Conservation (phyloP, 116 monocot genomes). For the Phalaenopsis hybrid region DNA sequence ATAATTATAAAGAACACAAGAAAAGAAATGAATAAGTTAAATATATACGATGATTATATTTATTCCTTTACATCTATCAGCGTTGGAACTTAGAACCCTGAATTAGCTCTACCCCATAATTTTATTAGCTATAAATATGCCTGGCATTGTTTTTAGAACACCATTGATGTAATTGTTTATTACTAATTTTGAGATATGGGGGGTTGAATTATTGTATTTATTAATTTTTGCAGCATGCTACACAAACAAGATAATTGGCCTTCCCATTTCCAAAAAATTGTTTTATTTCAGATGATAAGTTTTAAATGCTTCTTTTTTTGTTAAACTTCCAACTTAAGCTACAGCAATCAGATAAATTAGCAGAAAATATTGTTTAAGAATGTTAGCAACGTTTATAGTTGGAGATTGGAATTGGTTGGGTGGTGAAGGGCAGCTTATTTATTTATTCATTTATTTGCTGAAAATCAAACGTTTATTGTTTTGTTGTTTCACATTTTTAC, state of each 20-base stretch:
- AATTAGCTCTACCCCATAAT: too few species aligned
- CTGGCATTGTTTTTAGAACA: too few species aligned
- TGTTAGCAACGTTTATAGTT: not conserved
- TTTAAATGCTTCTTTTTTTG: not conserved
- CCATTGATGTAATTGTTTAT: too few species aligned
- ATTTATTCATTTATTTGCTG: too few species aligned
- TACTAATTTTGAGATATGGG: too few species aligned
- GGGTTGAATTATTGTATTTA: too few species aligned
- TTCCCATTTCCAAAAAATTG: not conserved
- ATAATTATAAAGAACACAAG: too few species aligned
- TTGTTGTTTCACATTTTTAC: not conserved
- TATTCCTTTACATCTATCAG: too few species aligned
- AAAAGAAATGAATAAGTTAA: too few species aligned
- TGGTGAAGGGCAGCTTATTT: not conserved
- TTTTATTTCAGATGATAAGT: not conserved
- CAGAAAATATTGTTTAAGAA: not conserved
- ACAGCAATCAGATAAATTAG: not conserved
- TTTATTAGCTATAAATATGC: too few species aligned
- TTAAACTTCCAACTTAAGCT: not conserved
- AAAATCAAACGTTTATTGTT: not conserved
- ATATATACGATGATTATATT: too few species aligned
- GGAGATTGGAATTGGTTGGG: not conserved
- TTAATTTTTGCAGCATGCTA: not conserved
- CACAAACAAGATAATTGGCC: not conserved
- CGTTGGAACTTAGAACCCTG: too few species aligned